Conservation (phyloP, 192 early-diverging fungal species). For the Diversispora eburnea region DNA sequence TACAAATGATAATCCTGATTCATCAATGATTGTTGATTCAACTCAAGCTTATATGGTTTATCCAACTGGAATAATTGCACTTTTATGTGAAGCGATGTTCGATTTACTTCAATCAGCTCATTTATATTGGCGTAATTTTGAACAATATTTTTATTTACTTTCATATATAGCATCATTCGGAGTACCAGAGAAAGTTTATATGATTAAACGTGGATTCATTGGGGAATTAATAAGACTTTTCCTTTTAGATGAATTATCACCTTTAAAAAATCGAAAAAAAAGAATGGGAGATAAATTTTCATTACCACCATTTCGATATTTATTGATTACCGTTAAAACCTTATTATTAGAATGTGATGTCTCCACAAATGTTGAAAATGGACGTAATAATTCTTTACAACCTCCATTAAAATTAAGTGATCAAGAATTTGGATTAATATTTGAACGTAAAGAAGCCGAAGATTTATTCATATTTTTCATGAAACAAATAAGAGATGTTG, state of each 20-base stretch:
- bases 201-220: slow-evolving; percentile 37
- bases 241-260: slow-evolving; percentile 35
- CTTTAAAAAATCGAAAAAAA: slow-evolving; percentile 34
- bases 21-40: not conserved
- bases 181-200: slow-evolving; percentile 32
- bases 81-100: slow-evolving; percentile 28
- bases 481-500: slow-evolving; percentile 19
- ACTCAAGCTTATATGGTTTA: slow-evolving; percentile 14
- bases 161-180: slow-evolving; percentile 39
- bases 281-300: slow-evolving; percentile 52
- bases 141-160: slow-evolving; percentile 44
- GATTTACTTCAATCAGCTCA: slow-evolving; percentile 38
- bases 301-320: slow-evolving; percentile 38
- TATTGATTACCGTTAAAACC: slow-evolving; percentile 35
- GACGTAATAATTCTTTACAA: not conserved
- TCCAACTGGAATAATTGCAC: slow-evolving; percentile 27
- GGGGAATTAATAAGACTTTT: slow-evolving; percentile 39
- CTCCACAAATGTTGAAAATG: slow-evolving; percentile 19
- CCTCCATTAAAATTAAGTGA: slow-evolving; percentile 13
- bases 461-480: slow-evolving; percentile 21
- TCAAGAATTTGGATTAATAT: slow-evolving; percentile 1
- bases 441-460: slow-evolving; percentile 13
- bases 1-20: not conserved
- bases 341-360: slow-evolving; percentile 35
- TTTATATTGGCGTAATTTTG: slow-evolving; percentile 43